Percentiles rank a stretch among this genome's conserved stretches.
Evolutionary conservation across 1,284 basidiomycete genomes (phyloP).

Genomic region (Moniliophthora roreri): DNA sequence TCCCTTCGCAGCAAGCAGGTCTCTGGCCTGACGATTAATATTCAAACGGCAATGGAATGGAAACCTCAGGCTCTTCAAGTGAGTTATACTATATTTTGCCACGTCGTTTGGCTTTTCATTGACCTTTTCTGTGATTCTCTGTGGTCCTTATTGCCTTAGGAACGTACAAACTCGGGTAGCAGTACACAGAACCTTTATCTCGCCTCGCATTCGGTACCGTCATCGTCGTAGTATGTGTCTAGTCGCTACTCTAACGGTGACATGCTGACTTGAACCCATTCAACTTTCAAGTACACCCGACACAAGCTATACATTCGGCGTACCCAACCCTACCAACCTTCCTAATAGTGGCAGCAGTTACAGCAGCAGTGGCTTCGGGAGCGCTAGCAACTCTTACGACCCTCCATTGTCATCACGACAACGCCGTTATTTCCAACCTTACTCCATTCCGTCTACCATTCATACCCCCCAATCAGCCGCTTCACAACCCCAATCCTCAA

Average conservation of each 20-base stretch:
- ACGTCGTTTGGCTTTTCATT: neutral
- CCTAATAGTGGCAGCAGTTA: neutral
- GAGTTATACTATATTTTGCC: neutral
- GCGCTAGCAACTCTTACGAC: neutral
- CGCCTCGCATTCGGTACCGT: neutral
- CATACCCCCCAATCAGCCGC: neutral
- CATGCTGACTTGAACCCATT: no score
- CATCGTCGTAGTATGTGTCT: neutral
- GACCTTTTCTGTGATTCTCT: neutral
- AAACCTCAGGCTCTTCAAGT: slow-evolving; percentile 4
- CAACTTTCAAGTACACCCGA: slow-evolving; percentile 3
- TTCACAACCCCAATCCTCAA: neutral
- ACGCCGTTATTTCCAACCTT: neutral
- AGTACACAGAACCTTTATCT: neutral
- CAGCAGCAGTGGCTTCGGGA: neutral
- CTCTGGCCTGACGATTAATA: slow-evolving; percentile 4
- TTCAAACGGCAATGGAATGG: slow-evolving; percentile 7
- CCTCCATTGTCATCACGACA: neutral
- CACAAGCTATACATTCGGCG: slow-evolving; percentile 4
- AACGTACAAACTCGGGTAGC: slow-evolving; percentile 1
- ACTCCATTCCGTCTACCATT: neutral
- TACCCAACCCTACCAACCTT: slow-evolving; percentile 3
- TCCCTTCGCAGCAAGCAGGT: neutral
- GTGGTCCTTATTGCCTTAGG: neutral
- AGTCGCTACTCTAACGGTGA: neutral